Conservation (phyloP, 768 basidiomycete genomes). For the Amanita pseudoporphyria region DNA sequence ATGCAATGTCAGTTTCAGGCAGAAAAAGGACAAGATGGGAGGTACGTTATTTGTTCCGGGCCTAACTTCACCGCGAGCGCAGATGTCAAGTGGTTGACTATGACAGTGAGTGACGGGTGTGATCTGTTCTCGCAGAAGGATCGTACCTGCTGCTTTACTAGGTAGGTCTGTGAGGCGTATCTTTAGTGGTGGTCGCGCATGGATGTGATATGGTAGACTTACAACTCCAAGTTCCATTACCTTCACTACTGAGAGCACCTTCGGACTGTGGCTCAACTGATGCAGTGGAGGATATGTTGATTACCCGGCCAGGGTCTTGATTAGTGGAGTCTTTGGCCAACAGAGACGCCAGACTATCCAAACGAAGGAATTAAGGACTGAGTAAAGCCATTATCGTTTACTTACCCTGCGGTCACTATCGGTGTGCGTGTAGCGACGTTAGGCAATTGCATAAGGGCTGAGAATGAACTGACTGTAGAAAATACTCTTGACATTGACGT, state of each 20-base stretch:
- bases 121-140: neutral
- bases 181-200: slow-evolving; percentile 1
- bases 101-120: neutral
- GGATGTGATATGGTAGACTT: slow-evolving; percentile 20
- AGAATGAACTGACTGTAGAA: slow-evolving; percentile 57
- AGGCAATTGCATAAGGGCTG: neutral
- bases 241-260: slow-evolving; percentile 38
- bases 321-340: slow-evolving; percentile 57
- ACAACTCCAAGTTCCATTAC: slow-evolving; percentile 76
- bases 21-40: slow-evolving; percentile 8
- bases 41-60: slow-evolving; percentile 54
- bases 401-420: slow-evolving; percentile 8
- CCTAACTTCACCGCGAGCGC: slow-evolving; percentile 59
- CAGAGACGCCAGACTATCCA: slow-evolving; percentile 40
- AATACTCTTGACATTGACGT: slow-evolving; percentile 77
- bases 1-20: slow-evolving; percentile 3
- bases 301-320: slow-evolving; percentile 61
- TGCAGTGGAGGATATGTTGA: slow-evolving; percentile 74
- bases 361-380: neutral
- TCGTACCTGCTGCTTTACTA: slow-evolving; percentile 72
- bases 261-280: slow-evolving; percentile 45
- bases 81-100: slow-evolving; percentile 73
- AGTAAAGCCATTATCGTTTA: neutral
- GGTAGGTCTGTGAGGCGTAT: slow-evolving; percentile 48
- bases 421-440: slow-evolving; percentile 4